Base-by-base conservation (phyloP, 805 yeast genomes). In the Pichia nanzhaoensis region DNA sequence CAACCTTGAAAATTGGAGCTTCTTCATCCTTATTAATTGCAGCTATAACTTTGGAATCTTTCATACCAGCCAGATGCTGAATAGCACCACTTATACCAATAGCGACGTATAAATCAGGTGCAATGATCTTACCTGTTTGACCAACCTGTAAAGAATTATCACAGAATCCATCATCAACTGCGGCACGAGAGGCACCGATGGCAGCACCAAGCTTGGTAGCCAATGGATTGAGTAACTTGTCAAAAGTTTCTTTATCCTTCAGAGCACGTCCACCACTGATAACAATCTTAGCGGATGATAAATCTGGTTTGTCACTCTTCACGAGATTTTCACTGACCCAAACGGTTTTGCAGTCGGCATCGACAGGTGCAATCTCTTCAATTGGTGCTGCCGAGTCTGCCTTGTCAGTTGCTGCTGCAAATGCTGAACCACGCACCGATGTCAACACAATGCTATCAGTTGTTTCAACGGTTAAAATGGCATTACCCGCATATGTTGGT, bases 31-130 rank as follows among this genome's bases (percentile, higher is more conserved):
- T 91, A 68, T 91, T 91, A 50, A 91, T 86, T 34, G 96, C 96
- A 28, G 89, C 97, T 63, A 91, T 88, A 31, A 82, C 79, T 69
- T 89, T 91, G 36, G 96, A 77, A 62, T 91, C 97, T 67, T 90
- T 91, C 97, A 91, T 91, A 53, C 99, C 99, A 1, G 99, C 99
- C 58, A 93, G 71, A 68, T 91, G 99, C 69, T 91, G 99, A 59
- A 91, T 91, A 28, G 99, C 99, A 51, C 99, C 99, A 18, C 95
- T 84, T 47, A 93, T 78, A 52, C 99, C 99, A 35, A 90, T 80
- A 3, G 97, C 98, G 38, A 93, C 67, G 63, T 93, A 93, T 51
- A 90, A 74, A 35, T 90, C 96, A 34, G 99, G 99, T 7, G 98
- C 98, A 30, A 93, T 95, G 44, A 90, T 90, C 65, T 93, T 93